These are phyloP conservation scores for Albatrellus sp. DNA, from an alignment of 1,284 basidiomycete species.

Conservation along the genomic window DNA sequence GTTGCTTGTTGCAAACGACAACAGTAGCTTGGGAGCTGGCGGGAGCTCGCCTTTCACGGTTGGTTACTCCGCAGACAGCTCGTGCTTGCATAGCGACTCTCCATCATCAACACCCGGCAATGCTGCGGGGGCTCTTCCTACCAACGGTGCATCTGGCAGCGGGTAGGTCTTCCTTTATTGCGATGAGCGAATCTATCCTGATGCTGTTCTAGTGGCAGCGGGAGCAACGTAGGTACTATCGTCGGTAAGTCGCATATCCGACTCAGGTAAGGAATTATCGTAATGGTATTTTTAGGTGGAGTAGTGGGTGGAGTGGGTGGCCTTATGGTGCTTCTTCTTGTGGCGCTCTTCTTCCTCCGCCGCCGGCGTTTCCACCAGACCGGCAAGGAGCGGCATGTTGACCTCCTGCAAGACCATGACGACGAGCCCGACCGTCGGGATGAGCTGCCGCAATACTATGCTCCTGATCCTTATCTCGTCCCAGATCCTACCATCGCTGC, in stretches of 20 bases:
- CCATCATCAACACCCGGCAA: constrained; percentile 65
- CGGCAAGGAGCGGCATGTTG: constrained; percentile 42
- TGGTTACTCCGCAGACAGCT: constrained; percentile 25
- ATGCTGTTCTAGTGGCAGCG: constrained; percentile 9
- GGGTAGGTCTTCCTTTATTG: constrained; percentile 1
- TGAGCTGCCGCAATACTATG: constrained; percentile 52
- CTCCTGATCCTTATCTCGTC: constrained; percentile 62
- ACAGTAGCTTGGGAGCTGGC: constrained; percentile 50
- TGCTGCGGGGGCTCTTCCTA: constrained; percentile 62
- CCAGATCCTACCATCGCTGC: constrained; percentile 40
- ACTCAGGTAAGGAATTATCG: neutral
- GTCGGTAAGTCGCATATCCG: constrained; percentile 25
- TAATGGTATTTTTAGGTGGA: constrained; percentile 28
- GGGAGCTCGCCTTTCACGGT: constrained; percentile 51
- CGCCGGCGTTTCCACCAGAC: constrained; percentile 26
- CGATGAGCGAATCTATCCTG: neutral
- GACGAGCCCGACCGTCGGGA: constrained; percentile 31
- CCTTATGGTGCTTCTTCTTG: constrained; percentile 29
- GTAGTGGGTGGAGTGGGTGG: constrained; percentile 49
- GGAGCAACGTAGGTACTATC: constrained; percentile 49
- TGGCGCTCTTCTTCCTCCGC: constrained; percentile 39
- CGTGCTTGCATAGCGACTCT: constrained; percentile 42
- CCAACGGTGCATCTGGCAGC: constrained; percentile 16
- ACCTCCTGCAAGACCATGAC: constrained; percentile 53
- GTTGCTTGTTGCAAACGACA: constrained; percentile 53